phyloP scores from a whole-genome alignment of 2,329 filamentous ascomycete species.

The Aspergillus bombycis region DNA sequence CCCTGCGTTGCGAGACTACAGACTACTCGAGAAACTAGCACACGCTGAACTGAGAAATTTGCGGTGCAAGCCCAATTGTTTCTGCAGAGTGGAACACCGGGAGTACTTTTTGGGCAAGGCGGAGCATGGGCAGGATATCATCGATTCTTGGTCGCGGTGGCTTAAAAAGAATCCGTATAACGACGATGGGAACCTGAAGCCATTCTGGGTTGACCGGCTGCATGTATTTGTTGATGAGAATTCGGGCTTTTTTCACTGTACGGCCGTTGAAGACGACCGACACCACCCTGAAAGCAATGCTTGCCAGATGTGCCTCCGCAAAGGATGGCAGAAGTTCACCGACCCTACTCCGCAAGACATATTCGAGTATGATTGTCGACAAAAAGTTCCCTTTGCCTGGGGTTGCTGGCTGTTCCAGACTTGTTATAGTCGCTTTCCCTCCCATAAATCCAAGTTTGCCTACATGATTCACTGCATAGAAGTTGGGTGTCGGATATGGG shows the following conservation, averaged over 20 bases:
- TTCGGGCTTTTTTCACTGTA: background rate
- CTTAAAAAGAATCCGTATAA: conserved; percentile 15
- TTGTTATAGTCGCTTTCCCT: background rate
- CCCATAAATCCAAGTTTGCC: background rate
- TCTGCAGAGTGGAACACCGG: conserved; percentile 8
- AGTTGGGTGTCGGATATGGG: background rate
- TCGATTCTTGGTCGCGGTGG: conserved; percentile 20
- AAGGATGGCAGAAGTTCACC: conserved; percentile 19
- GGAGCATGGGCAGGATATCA: conserved; percentile 7
- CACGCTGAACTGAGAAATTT: conserved; percentile 16
- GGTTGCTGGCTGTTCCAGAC: background rate
- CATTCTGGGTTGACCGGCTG: conserved; percentile 19
- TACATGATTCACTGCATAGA: background rate
- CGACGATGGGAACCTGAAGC: conserved; percentile 9
- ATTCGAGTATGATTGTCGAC: background rate
- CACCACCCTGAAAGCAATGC: background rate
- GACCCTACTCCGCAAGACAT: conserved; percentile 5
- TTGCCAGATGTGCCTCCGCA: conserved; percentile 18
- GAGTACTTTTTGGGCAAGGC: conserved; percentile 16
- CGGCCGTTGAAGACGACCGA: background rate
- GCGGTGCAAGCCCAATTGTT: conserved; percentile 11
- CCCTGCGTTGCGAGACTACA: conserved; percentile 8
- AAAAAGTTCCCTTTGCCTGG: background rate
- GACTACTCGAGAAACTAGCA: conserved; percentile 16
- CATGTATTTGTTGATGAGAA: background rate